Percentiles rank a stretch among this genome's conserved stretches.
Evolutionary conservation across 805 yeast genomes (phyloP).

Genomic region (Candida takata): DNA sequence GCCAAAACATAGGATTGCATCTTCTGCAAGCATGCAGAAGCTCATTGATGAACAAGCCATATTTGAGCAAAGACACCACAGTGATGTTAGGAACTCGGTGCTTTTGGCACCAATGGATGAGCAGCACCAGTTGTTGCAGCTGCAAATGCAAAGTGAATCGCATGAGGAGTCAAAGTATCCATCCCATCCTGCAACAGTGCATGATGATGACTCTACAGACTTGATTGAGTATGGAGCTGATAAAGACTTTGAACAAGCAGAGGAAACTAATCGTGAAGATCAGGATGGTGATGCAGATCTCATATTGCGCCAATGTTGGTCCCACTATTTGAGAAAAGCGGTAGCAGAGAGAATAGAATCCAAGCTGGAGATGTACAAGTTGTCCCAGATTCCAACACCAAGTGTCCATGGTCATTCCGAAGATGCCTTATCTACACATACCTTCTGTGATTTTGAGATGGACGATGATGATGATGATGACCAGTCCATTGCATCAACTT

Average conservation of each 20-base stretch:
- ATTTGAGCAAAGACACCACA: not conserved
- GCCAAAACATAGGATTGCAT: constrained; percentile 22
- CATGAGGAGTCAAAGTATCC: constrained; percentile 4
- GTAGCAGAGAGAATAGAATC: constrained; percentile 20
- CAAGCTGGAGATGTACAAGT: constrained; percentile 14
- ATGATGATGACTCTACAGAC: constrained; percentile 6
- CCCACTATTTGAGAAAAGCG: constrained; percentile 14
- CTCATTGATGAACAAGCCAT: constrained; percentile 2
- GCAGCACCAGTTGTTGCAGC: constrained; percentile 1
- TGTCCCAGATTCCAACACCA: constrained; percentile 14
- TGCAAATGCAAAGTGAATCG: not conserved
- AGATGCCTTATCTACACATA: constrained; percentile 1
- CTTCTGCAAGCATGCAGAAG: constrained; percentile 12
- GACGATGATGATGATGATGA: constrained; percentile 8
- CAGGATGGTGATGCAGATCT: constrained; percentile 7
- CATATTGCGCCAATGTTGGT: constrained; percentile 10
- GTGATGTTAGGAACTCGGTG: not conserved
- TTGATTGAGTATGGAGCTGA: not conserved
- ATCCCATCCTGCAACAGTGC: constrained; percentile 5
- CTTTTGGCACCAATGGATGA: constrained; percentile 10
- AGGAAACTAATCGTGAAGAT: constrained; percentile 3
- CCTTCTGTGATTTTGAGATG: constrained; percentile 4
- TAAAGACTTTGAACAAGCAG: constrained; percentile 3
- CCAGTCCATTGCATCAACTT: constrained; percentile 10
- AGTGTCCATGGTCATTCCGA: constrained; percentile 6